Base-by-base conservation (phyloP, 495 filamentous ascomycete species). In the Lophium mytilinum region DNA sequence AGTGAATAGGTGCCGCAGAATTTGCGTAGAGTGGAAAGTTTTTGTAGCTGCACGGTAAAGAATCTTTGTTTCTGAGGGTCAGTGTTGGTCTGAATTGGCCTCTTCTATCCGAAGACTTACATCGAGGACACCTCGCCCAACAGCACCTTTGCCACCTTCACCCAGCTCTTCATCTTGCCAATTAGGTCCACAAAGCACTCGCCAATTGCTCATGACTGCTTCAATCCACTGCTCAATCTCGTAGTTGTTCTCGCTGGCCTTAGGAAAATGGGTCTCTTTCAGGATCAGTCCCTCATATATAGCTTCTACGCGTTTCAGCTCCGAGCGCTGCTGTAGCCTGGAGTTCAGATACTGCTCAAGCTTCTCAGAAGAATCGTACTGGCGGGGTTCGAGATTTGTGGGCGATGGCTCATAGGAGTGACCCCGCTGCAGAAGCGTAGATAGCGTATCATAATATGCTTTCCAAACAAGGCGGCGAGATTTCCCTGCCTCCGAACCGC, bases 21-120 rank as follows among this genome's bases (percentile, higher is more conserved):
- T 83, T 19, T 85, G 71, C 5, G 90, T 92, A 1, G 94, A 97
- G 66, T 97, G 93, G 63, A 90, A 98, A 0, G 90, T 94, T 70
- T 91, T 94, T 1, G 86, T 87, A 9, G 93, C 87, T 30, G 90
- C 90, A 17, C 86, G 82, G 63, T 95, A 95, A 9, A 96, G 74
- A 30, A 89, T 86, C 71, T 94, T 61, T 47, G 24, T 30, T 30
- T 30, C 24, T 6, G 6, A 3, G 6, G 24, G 24, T 30, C 24
- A 30, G 24, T 30, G 24, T 3, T 30, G 24, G 24, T 30, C 24
- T 30, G 24, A 30, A 30, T 30, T 30, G 24, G 24, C 24, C 24
- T 30, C 24, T 30, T 30, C n/a, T 15, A 36, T 10, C 33, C 11
- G 8, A 37, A 11, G 5, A 73, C 82, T 68, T 72, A 83, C 81